Percentiles rank a stretch among this genome's conserved stretches.
Evolutionary conservation across 2,329 filamentous ascomycete genomes (phyloP).

Genomic region (Arthrobotrys sphaeroides): DNA sequence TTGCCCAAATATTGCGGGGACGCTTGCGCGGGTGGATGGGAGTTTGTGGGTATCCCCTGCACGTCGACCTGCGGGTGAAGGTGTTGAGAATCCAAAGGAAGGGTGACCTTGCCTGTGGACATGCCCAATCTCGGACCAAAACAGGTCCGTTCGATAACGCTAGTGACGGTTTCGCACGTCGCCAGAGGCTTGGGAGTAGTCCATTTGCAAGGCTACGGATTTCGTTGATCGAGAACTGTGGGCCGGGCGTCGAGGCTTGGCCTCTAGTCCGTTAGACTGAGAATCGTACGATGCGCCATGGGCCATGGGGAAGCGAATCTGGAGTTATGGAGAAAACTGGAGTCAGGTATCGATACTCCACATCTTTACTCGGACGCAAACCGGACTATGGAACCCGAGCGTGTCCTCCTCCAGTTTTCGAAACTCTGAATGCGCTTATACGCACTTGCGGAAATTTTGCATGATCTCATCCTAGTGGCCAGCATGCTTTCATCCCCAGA

Average conservation of each 20-base stretch:
- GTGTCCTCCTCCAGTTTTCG: slow-evolving; percentile 22
- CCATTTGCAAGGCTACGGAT: slow-evolving; percentile 45
- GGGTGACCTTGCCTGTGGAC: slow-evolving; percentile 38
- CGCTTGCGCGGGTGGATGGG: slow-evolving; percentile 50
- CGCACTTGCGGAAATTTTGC: slow-evolving; percentile 55
- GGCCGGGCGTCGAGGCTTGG: slow-evolving; percentile 38
- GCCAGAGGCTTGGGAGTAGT: slow-evolving; percentile 27
- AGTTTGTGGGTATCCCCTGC: slow-evolving; percentile 30
- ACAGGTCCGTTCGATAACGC: slow-evolving; percentile 45
- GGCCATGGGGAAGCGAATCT: slow-evolving; percentile 40
- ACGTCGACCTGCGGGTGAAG: slow-evolving; percentile 33
- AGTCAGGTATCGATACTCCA: slow-evolving; percentile 48
- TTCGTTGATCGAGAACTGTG: slow-evolving; percentile 31
- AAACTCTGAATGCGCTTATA: slow-evolving; percentile 24
- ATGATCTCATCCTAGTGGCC: slow-evolving; percentile 53
- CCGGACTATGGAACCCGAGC: slow-evolving; percentile 50
- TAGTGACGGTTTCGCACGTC: slow-evolving; percentile 47
- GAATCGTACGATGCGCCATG: slow-evolving; percentile 49
- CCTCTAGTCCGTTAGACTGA: slow-evolving; percentile 42
- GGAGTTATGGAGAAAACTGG: slow-evolving; percentile 48
- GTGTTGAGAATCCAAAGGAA: slow-evolving; percentile 33
- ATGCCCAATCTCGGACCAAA: slow-evolving; percentile 47
- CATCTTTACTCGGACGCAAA: slow-evolving; percentile 50
- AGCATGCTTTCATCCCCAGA: slow-evolving; percentile 51
- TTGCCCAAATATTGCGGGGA: slow-evolving; percentile 50